Conservation (phyloP, 2,329 filamentous ascomycete genomes). For the Dactylellina sp. region DNA sequence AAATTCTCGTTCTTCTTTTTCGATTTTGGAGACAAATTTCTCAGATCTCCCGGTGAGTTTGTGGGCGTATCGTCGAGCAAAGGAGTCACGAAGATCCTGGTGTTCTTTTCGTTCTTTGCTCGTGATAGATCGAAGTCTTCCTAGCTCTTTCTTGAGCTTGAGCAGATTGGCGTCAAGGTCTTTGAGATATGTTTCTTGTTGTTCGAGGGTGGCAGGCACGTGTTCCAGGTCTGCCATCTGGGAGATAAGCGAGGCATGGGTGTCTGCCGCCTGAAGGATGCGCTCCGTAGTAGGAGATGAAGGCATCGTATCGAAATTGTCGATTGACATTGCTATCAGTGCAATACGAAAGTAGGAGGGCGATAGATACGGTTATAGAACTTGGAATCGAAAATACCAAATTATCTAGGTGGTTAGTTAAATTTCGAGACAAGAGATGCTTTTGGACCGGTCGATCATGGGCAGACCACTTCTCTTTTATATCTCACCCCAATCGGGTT, state of each 20-base stretch:
- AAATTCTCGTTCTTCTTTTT: constrained; percentile 70
- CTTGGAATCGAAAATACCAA: no score
- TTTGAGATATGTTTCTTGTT: constrained; percentile 66
- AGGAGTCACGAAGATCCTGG: constrained; percentile 69
- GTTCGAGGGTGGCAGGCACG: constrained; percentile 65
- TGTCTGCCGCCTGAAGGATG: constrained; percentile 64
- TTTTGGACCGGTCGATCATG: no score
- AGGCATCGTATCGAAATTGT: neutral
- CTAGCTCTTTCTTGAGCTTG: constrained; percentile 63
- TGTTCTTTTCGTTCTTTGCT: constrained; percentile 68
- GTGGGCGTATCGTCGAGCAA: constrained; percentile 69
- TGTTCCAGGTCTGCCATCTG: constrained; percentile 68
- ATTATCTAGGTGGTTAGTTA: no score
- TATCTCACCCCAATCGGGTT: no score
- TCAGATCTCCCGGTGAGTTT: constrained; percentile 67
- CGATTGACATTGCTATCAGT: neutral
- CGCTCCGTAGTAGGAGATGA: constrained; percentile 57
- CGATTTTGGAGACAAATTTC: constrained; percentile 67
- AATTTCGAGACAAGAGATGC: no score
- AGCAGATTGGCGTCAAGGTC: constrained; percentile 66
- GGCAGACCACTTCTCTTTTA: no score
- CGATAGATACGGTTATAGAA: no score
- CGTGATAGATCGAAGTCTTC: constrained; percentile 64
- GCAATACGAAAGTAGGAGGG: neutral
- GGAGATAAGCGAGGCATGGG: constrained; percentile 66